These are phyloP conservation scores for Phialophora chinensis DNA, from an alignment of 2,329 filamentous ascomycete genomes.

Conservation along the genomic window DNA sequence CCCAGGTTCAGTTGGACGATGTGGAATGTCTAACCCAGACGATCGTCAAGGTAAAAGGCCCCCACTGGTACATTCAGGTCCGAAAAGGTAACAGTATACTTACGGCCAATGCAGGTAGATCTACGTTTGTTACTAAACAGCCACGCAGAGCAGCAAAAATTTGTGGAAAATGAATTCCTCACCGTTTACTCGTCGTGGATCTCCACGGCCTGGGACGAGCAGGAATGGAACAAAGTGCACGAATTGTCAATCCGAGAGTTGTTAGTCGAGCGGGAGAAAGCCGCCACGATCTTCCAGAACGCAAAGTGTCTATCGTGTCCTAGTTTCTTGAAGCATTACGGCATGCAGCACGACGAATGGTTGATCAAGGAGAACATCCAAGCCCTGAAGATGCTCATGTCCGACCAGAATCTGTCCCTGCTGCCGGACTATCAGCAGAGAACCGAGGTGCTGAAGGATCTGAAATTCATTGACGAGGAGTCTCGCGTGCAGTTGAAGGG, in stretches of 20 bases:
- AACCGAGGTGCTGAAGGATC: slow-evolving; percentile 86
- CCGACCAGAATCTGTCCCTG: slow-evolving; percentile 93
- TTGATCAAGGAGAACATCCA: slow-evolving; percentile 92
- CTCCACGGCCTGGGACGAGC: slow-evolving; percentile 78
- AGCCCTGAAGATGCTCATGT: slow-evolving; percentile 84
- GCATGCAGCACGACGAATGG: slow-evolving; percentile 97
- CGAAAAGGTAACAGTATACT: slow-evolving; percentile 53
- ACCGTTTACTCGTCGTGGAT: slow-evolving; percentile 76
- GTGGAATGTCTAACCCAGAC: slow-evolving; percentile 84
- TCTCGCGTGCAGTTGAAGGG: slow-evolving; percentile 93
- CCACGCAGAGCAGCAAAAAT: slow-evolving; percentile 56
- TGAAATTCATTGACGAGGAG: slow-evolving; percentile 87
- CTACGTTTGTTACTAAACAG: slow-evolving; percentile 48
- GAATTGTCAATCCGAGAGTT: slow-evolving; percentile 82
- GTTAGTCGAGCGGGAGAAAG: slow-evolving; percentile 71
- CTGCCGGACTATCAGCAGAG: slow-evolving; percentile 97
- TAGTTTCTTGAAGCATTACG: slow-evolving; percentile 87
- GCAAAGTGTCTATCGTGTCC: slow-evolving; percentile 73
- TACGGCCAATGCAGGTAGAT: slow-evolving; percentile 43
- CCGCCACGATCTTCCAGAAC: slow-evolving; percentile 67
- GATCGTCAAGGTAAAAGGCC: slow-evolving; percentile 58
- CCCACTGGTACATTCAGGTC: slow-evolving; percentile 55
- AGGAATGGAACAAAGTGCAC: slow-evolving; percentile 78
- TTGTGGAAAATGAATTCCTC: slow-evolving; percentile 72
- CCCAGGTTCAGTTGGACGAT: slow-evolving; percentile 74